Evolutionary conservation across 148 eudicot genomes (phyloP), one percentile per base, ranked within the genome.

Genomic region (Talinum fruticosum): DNA sequence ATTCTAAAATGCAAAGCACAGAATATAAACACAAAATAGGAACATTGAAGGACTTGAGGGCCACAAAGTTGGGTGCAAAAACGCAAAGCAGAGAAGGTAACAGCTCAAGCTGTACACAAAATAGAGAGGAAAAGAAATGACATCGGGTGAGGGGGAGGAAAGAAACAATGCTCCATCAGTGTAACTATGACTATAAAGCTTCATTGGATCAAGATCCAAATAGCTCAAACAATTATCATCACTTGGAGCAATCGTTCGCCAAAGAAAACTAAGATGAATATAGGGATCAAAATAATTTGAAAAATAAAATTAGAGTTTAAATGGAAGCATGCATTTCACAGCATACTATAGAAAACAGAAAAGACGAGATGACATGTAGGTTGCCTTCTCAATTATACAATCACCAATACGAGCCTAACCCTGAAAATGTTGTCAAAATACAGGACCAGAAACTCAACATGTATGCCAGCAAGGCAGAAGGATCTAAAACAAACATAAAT

Each of bases 171-270:
- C 76, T 75, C 85, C 28, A 82, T 82, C 85, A 82, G 85, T 61
- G 88, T 85, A 85, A 85, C 88, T 85, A 85, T 85, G 85, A 82
- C 88, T 51, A 75, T 64, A 75, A 81, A 65, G 83, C 85, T 79
- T 83, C 85, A 83, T 76, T 83, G 85, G 82, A 83, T 18, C 16
- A 14, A 65, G 21, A 75, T 79, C 80, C 85, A 83, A 19, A 83
- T 79, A 79, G 85, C 85, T 35, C 41, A 83, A 18, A 77, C 29
- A 32, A 24, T 28, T 29, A 68, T 77, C 83, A 83, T 82, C 87
- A 83, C 32, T 14, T 75, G 76, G 78, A 80, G 82, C 71, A 77
- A 49, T 32, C 74, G 54, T 69, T 21, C 5, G 29, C 5, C 23
- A 49, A 38, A 38, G 0, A 61, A 35, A 24, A 36, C 13, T 6